A percentile compares a stretch with the other conserved stretches of the same genome.
Evolutionary conservation across 768 basidiomycete genomes (phyloP).

Genomic region (Leccinum disarticulatum): DNA sequence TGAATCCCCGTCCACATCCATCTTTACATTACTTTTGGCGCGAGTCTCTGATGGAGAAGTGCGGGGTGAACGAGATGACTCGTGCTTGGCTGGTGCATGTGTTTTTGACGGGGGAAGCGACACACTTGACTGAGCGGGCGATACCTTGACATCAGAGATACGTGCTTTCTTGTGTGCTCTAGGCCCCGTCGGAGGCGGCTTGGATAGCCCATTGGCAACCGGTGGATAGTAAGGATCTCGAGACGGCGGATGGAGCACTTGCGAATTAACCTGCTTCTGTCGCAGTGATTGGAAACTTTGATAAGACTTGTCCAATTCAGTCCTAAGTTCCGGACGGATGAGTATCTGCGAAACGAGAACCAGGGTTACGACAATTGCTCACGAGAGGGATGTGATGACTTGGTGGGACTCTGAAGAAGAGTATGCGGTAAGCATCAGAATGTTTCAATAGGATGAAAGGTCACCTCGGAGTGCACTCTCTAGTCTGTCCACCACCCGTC

Average conservation of each 20-base stretch:
- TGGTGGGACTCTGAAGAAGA: conserved; percentile 69
- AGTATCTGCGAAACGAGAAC: conserved; percentile 12
- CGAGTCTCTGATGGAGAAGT: conserved; percentile 29
- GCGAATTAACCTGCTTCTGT: conserved; percentile 35
- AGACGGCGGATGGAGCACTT: conserved; percentile 38
- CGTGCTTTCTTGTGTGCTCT: conserved; percentile 80
- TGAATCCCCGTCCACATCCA: conserved; percentile 59
- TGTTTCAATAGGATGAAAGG: conserved; percentile 6
- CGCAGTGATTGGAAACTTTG: conserved; percentile 54
- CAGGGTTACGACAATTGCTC: conserved; percentile 33
- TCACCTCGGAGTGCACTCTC: conserved; percentile 78
- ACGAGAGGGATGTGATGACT: conserved; percentile 71
- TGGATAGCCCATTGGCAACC: conserved; percentile 38
- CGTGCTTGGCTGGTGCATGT: conserved; percentile 22
- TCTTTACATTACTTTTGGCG: conserved; percentile 37
- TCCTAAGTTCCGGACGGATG: conserved; percentile 40
- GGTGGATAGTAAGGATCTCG: conserved; percentile 45
- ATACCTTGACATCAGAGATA: conserved; percentile 51
- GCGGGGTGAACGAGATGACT: conserved; percentile 32
- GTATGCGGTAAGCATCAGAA: conserved; percentile 7
- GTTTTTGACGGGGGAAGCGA: conserved; percentile 30
- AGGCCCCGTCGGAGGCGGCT: conserved; percentile 74
- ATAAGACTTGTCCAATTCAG: conserved; percentile 76
- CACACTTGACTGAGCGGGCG: conserved; percentile 33
- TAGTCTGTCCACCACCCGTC: conserved; percentile 64